phyloP scores from a whole-genome alignment of 768 basidiomycete species.

The Termitomyces sp. region DNA sequence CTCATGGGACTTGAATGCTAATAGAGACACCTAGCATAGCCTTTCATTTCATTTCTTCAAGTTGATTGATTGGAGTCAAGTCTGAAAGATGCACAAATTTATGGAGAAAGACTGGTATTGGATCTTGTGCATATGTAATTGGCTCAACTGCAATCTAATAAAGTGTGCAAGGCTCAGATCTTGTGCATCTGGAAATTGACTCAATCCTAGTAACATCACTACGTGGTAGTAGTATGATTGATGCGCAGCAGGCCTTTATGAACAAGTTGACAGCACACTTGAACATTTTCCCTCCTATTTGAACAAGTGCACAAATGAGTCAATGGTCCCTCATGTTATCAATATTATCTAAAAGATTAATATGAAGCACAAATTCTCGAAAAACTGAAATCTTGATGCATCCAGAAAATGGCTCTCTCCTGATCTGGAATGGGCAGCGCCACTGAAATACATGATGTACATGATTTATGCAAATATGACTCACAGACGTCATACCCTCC shows the following conservation, averaged over 20 bases:
- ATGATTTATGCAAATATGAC: conserved; percentile 1
- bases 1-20: no score
- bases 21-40: no score
- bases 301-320: no score
- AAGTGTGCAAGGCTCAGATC: no score
- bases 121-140: no score
- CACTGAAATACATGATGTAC: not conserved
- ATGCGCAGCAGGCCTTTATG: no score
- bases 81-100: not conserved
- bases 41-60: no score
- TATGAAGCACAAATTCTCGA: not conserved
- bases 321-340: not conserved
- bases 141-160: no score
- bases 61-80: no score
- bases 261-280: not conserved
- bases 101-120: no score
- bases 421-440: not conserved
- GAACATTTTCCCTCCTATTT: no score
- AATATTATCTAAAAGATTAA: no score
- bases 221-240: not conserved
- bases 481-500: conserved; percentile 5
- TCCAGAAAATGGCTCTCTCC: not conserved
- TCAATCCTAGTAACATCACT: not conserved
- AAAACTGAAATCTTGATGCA: not conserved
- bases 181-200: not conserved